phyloP scores from a whole-genome alignment of 148 eudicot genomes.

The Chenopodium quinoa region DNA sequence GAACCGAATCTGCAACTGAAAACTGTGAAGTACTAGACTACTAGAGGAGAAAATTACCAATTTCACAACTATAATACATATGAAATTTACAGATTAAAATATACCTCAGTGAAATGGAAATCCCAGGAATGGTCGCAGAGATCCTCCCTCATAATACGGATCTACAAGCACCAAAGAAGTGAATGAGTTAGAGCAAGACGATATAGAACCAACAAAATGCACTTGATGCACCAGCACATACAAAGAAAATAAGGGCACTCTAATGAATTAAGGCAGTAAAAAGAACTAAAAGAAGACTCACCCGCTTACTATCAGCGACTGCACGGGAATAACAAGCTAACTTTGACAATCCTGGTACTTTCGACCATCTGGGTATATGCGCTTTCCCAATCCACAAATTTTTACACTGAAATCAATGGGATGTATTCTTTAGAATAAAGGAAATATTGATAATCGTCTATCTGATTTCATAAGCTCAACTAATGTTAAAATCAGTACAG shows the following conservation, averaged over 20 bases:
- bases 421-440: background rate
- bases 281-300: conserved; percentile 26
- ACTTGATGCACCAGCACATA: background rate
- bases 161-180: conserved; percentile 32
- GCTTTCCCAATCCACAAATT: conserved; percentile 80
- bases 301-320: conserved; percentile 64
- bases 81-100: background rate
- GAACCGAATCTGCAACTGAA: background rate
- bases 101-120: conserved; percentile 71
- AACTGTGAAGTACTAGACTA: too few relatives aligned
- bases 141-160: conserved; percentile 68
- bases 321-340: conserved; percentile 57
- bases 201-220: background rate
- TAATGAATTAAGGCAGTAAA: background rate
- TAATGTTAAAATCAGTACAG: background rate
- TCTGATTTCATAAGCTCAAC: background rate
- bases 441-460: background rate
- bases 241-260: background rate
- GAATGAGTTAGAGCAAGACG: background rate
- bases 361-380: conserved; percentile 69
- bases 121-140: conserved; percentile 83
- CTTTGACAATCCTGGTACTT: conserved; percentile 58
- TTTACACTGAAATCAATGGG: conserved; percentile 45
- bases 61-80: too few relatives aligned
- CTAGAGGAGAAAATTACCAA: too few relatives aligned